These are phyloP conservation scores for Buddleja alternifolia DNA, from an alignment of 257 asterid species.

Conservation along the genomic window DNA sequence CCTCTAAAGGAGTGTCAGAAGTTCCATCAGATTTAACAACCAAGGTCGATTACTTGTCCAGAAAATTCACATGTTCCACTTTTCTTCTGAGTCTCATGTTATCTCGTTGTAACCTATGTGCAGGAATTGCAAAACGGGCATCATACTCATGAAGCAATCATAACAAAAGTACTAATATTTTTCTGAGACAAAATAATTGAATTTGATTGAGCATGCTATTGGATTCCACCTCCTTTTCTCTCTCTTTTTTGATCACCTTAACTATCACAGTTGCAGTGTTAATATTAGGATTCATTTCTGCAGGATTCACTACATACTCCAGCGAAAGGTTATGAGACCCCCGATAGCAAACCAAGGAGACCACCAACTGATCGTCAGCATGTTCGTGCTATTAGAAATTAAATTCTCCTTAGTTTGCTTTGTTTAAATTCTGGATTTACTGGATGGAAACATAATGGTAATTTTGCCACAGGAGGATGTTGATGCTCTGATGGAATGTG, in stretches of 20 bases:
- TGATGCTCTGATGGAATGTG: slow-evolving; percentile 90
- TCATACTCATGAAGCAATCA: slow-evolving; percentile 56
- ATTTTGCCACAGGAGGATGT: slow-evolving; percentile 85
- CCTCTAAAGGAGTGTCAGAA: slow-evolving; percentile 61
- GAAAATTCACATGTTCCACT: slow-evolving; percentile 24
- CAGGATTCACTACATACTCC: slow-evolving; percentile 72
- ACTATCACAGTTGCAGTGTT: slow-evolving; percentile 6
- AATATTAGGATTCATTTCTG: slow-evolving; percentile 21
- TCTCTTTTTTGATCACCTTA: not conserved
- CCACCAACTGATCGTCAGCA: slow-evolving; percentile 87
- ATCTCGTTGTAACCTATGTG: slow-evolving; percentile 31
- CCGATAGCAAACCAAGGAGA: slow-evolving; percentile 80
- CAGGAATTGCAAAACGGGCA: slow-evolving; percentile 88
- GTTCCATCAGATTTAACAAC: slow-evolving; percentile 45
- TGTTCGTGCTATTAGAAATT: slow-evolving; percentile 48
- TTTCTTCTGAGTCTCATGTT: slow-evolving; percentile 27
- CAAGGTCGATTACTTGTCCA: slow-evolving; percentile 45
- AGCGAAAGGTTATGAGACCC: slow-evolving; percentile 64
- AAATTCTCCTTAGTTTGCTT: slow-evolving; percentile 9
- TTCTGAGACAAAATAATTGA: slow-evolving; percentile 20
- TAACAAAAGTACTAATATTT: slow-evolving; percentile 51
- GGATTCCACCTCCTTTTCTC: slow-evolving; percentile 18
- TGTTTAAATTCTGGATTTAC: slow-evolving; percentile 21
- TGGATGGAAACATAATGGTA: slow-evolving; percentile 18
- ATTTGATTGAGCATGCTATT: slow-evolving; percentile 22